Evolutionary conservation across 2,329 filamentous ascomycete genomes (phyloP), one percentile per base, ranked within the genome.

Genomic region (Fusarium nygamai): DNA sequence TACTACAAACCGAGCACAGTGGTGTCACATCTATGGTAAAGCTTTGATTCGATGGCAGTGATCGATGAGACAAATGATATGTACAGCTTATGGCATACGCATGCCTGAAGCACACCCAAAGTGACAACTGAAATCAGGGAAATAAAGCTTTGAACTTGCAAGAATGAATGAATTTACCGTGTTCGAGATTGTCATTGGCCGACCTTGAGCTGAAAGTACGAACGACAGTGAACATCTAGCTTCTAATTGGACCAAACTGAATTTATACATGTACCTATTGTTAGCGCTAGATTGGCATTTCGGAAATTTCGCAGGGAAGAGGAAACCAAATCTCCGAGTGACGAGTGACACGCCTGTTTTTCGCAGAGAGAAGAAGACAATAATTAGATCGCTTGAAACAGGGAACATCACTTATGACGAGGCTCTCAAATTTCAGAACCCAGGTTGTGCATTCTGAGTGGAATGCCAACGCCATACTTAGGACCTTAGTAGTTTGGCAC

Each of bases 291-390:
- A 56, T 72, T 76, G 64, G 64, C 65, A 62, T 62, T 57, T 70
- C 68, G 70, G 71, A 66, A 65, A 76, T 78, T 78, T 76, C 67
- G 34, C 27, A 68, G 65, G 47, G 50, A 69, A 64, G 67, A 76
- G 69, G 51, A 66, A 61, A 51, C 61, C 76, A 78, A 78, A 78
- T 78, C 53, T 78, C 76, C 76, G 76, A 71, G 62, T 19, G 34
- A 54, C 34, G 51, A 50, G 66, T 70, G 66, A 77, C 60, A 48
- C 56, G 47, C 59, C 39, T 63, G 34, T 50, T 38, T 38, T 44
- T 53, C n/a, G 51, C 12, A 24, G 39, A 39, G 38, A 53, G n/a
- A 22, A 50, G 39, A 27, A 31, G 22, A 29, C 6, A 31, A 12
- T 50, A 43, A 27, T 24, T 33, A 50, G 29, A 46, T 59, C 36